Evolutionary conservation across 257 asterid species (phyloP), one percentile per base, ranked within the genome.

Genomic region (Solanum sejunctum): DNA sequence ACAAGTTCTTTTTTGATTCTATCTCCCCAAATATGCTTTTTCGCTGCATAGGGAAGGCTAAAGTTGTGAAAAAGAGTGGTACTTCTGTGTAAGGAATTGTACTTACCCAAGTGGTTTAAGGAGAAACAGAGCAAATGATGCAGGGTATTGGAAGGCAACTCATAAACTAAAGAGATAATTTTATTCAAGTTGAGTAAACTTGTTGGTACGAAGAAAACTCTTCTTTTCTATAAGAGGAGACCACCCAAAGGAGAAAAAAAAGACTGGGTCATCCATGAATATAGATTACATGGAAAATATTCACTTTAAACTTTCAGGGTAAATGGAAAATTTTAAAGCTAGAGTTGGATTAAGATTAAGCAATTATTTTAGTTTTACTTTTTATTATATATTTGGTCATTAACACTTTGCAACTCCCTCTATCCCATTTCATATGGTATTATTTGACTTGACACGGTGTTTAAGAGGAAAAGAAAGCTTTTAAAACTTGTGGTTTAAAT

Each of bases 81-180:
- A 95, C 61, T 95, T 95, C 89, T 95, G 98, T 66, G 89, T 92
- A 3, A 87, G 92, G 83, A 98, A 95, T 84, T 90, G 92, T 86
- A 95, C 92, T 28, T 95, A 95, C 26, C 98, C 98, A 8, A 93
- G 98, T 0, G 99, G 99, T 0, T 61, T 90, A 84, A 89, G 99
- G 84, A 94, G 97, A 5, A 95, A 95, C 86, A 87, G 99, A 61
- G 99, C 99, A 8, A 95, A 98, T 8, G 89, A 90, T 20, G 89
- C 91, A 7, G 99, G 99, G 17, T 95, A 95, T 75, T 95, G 99
- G 99, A 95, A 95, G 87, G 98, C 98, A 36, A 95, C 98, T 2
- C 97, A 97, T 6, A 95, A 95, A 85, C 94, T 71, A 94, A 88
- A 86, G 98, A 92, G 58, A 26, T 1, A 26, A 93, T 95, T 85